Base-by-base conservation (phyloP, 768 basidiomycete species). In the Phylloporus sp. region DNA sequence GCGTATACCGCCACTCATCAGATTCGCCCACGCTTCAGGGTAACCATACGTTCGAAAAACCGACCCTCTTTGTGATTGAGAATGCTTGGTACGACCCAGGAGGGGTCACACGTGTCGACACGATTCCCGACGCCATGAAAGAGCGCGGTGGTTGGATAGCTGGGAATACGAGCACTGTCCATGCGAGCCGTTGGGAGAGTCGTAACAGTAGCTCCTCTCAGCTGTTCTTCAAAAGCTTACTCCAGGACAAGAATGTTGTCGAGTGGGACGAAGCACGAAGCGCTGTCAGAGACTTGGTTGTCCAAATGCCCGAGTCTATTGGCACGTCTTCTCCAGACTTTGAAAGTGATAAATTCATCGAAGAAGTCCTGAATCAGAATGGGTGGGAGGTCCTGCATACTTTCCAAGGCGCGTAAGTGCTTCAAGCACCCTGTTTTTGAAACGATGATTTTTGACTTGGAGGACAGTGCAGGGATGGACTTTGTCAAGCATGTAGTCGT, bases 301-400 rank as follows among this genome's bases (percentile, higher is more conserved):
- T n/a, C 29, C 56, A 55, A 34, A 42, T 62, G 20, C 60, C 60
- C 9, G 45, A 54, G 40, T 44, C 46, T 6, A 26, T 53, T 23
- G 38, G 31, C 18, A 18, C 7, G 36, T 37, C 18, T 35, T 49
- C 36, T 5, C 32, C 35, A 32, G 33, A 59, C 24, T 27, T 62
- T 26, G 48, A 58, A n/a, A 53, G 44, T 9, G 68, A 69, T 14
- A 52, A 61, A 3, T 52, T 57, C 9, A 23, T 70, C 23, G 69
- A 69, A 43, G 44, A 55, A 11, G 22, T 65, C 18, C 42, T 74
- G 29, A 61, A 61, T 38, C 49, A 35, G 23, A 57, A 68, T 10
- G 73, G 72, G 8, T 73, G 65, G 63, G 65, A 67, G 43, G 62
- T 67, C n/a, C 41, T 71, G 33, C 60, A 70, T 46, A 74, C 72